Evolutionary conservation across 208 protist genomes (phyloP).

Genomic region (Acanthamoeba triangularis): DNA sequence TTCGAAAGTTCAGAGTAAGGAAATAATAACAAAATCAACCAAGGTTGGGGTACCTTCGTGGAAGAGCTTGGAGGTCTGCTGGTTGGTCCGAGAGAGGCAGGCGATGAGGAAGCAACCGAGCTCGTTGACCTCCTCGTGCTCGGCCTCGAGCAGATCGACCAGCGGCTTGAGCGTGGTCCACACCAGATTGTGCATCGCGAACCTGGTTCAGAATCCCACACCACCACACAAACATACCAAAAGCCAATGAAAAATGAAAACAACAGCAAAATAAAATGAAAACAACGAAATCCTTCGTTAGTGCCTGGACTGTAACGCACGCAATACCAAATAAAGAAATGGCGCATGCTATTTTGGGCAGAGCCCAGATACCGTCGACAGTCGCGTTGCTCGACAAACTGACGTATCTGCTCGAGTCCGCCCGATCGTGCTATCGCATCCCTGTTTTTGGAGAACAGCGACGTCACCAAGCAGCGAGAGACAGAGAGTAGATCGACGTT

Average conservation of each 20-base stretch:
- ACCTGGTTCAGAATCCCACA: background rate
- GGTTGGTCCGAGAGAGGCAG: constrained; percentile 41
- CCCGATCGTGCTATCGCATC: background rate
- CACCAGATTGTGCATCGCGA: constrained; percentile 30
- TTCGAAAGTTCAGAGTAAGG: too few species aligned
- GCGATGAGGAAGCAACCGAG: constrained; percentile 34
- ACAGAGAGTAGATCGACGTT: too few species aligned
- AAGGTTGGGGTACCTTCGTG: background rate
- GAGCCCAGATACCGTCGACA: background rate
- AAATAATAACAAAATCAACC: too few species aligned
- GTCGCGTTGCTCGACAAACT: background rate
- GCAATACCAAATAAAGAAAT: background rate
- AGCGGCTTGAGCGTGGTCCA: constrained; percentile 35
- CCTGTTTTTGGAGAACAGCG: background rate
- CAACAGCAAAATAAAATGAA: background rate
- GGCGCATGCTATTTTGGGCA: too few species aligned
- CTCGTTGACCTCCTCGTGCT: constrained; percentile 29
- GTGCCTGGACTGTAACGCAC: background rate
- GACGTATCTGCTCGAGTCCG: background rate
- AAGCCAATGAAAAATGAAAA: background rate
- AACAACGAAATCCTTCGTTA: background rate
- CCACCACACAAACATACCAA: too few species aligned
- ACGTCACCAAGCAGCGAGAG: background rate
- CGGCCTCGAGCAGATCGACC: constrained; percentile 28
- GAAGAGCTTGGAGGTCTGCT: constrained; percentile 43